Evolutionary conservation across 306 rosid species (phyloP).

Genomic region (Quercus cerris): DNA sequence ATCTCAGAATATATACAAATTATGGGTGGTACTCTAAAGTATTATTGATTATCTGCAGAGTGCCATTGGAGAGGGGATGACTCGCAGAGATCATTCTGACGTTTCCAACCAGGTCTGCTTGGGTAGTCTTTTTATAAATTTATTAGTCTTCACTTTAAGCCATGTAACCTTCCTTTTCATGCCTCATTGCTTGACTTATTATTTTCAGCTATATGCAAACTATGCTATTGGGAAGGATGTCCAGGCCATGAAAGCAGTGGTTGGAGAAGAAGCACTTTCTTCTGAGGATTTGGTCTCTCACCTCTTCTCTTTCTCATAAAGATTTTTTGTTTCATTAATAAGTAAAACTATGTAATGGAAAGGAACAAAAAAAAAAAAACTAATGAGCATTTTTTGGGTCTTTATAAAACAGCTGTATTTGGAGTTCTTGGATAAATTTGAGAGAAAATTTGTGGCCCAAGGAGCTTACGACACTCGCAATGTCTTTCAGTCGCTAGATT

Average conservation of each 20-base stretch:
- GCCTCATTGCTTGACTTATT: not conserved
- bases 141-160: not conserved
- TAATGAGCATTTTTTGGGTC: conserved; percentile 9
- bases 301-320: conserved; percentile 3
- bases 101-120: conserved; percentile 93
- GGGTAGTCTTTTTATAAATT: not conserved
- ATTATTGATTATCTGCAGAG: conserved; percentile 59
- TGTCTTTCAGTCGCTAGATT: conserved; percentile 96
- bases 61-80: conserved; percentile 99
- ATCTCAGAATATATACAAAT: conserved; percentile 2
- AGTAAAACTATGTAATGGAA: conserved; percentile 1
- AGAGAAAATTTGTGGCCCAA: conserved; percentile 93
- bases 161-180: conserved; percentile 17
- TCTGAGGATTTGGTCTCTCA: conserved; percentile 88
- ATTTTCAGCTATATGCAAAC: conserved; percentile 89
- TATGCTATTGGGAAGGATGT: conserved; percentile 99
- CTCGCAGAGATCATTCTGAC: conserved; percentile 95
- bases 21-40: conserved; percentile 7
- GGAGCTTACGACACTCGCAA: conserved; percentile 99
- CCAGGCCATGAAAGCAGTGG: conserved; percentile 99
- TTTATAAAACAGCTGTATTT: conserved; percentile 67
- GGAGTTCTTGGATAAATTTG: conserved; percentile 99
- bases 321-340: not conserved
- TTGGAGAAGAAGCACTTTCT: conserved; percentile 99
- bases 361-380: conserved; percentile 2